Percentiles rank a stretch among this genome's conserved stretches.
Evolutionary conservation across 805 yeast species (phyloP).

Genomic region (Lachancea dasiensis): DNA sequence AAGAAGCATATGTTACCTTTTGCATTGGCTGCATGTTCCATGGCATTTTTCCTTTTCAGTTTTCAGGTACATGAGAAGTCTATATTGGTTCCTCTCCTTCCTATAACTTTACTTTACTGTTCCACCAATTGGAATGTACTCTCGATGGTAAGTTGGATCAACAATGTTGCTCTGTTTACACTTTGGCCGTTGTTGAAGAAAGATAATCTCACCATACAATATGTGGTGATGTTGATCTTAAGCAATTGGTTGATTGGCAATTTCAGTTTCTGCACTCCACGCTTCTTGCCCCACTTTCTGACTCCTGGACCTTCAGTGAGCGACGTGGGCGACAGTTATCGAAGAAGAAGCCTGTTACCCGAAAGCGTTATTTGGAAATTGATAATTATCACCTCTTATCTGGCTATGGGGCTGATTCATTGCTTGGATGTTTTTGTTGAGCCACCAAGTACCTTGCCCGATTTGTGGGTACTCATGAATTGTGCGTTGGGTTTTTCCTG

Average conservation of each 20-base stretch:
- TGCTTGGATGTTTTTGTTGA: slow-evolving; percentile 42
- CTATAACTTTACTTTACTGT: slow-evolving; percentile 60
- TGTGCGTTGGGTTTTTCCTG: slow-evolving; percentile 68
- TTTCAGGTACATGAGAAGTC: slow-evolving; percentile 97
- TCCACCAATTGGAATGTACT: slow-evolving; percentile 51
- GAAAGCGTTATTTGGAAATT: slow-evolving; percentile 42
- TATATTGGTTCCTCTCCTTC: slow-evolving; percentile 80
- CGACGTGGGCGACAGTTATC: slow-evolving; percentile 28
- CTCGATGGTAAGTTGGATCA: slow-evolving; percentile 82
- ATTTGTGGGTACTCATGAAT: slow-evolving; percentile 78
- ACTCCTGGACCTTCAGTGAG: slow-evolving; percentile 43
- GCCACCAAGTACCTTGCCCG: slow-evolving; percentile 67
- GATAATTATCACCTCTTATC: slow-evolving; percentile 47
- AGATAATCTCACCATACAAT: slow-evolving; percentile 72
- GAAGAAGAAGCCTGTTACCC: slow-evolving; percentile 44
- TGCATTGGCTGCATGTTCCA: slow-evolving; percentile 75
- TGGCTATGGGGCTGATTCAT: slow-evolving; percentile 47
- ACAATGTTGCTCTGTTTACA: slow-evolving; percentile 77
- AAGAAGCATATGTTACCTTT: slow-evolving; percentile 50
- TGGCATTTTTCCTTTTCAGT: slow-evolving; percentile 84
- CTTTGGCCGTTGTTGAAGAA: slow-evolving; percentile 79
- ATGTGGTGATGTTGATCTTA: slow-evolving; percentile 49
- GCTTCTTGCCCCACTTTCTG: slow-evolving; percentile 34
- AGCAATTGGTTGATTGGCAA: slow-evolving; percentile 80
- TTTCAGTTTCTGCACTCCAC: slow-evolving; percentile 47